phyloP scores from a whole-genome alignment of 2,329 filamentous ascomycete genomes.

The Neonectria faginata region DNA sequence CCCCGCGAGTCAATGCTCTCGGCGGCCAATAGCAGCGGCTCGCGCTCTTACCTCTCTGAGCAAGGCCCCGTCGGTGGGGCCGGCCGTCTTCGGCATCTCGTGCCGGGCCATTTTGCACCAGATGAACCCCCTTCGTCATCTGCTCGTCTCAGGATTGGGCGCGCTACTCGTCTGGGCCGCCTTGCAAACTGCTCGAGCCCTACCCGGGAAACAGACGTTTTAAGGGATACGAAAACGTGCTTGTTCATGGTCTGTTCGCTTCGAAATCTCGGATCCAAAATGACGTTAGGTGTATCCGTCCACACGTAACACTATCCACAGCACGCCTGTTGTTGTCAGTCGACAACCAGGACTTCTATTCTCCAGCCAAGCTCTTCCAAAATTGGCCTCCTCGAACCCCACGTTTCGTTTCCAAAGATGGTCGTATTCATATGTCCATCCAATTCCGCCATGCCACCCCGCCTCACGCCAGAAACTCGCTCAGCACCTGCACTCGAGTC shows the following conservation, averaged over 20 bases:
- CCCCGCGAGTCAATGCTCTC: constrained; percentile 22
- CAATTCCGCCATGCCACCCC: no score
- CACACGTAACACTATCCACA: constrained; percentile 1
- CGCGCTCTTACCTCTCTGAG: background rate
- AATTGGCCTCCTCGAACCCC: background rate
- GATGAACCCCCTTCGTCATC: constrained; percentile 12
- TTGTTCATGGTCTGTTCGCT: background rate
- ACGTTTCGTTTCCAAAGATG: background rate
- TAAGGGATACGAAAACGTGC: constrained; percentile 3
- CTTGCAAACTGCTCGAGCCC: no score
- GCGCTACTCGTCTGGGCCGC: background rate
- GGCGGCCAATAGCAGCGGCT: background rate
- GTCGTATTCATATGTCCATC: background rate
- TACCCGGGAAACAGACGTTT: background rate
- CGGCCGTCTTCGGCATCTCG: constrained; percentile 34
- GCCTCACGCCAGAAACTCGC: constrained; percentile 58
- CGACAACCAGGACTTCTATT: background rate
- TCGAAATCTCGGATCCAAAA: background rate
- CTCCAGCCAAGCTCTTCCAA: background rate
- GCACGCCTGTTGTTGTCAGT: background rate
- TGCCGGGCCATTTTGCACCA: constrained; percentile 20
- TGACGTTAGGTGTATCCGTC: constrained; percentile 3
- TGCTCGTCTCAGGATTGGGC: background rate
- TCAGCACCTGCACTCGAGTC: constrained; percentile 69
- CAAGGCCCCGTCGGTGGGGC: constrained; percentile 24